These are phyloP conservation scores for Coniochaeta sp. DNA, from an alignment of 2,329 filamentous ascomycete species.

Conservation along the genomic window DNA sequence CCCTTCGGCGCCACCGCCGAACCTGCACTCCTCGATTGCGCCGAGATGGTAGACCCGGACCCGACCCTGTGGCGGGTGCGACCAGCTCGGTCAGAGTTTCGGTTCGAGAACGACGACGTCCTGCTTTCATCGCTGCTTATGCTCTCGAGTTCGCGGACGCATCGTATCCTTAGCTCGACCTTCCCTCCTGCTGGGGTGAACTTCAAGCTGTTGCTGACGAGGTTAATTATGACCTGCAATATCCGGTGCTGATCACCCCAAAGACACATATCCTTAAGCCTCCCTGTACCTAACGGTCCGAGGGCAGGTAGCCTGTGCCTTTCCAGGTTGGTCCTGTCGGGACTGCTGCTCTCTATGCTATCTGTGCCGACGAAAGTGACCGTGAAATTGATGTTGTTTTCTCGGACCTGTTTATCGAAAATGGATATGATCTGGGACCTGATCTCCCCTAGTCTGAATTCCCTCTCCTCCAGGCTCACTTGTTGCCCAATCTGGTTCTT, in stretches of 20 bases:
- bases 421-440: constrained; percentile 76
- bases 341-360: constrained; percentile 17
- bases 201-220: constrained; percentile 87
- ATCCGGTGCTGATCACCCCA: constrained; percentile 93
- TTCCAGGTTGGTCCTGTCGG: constrained; percentile 23
- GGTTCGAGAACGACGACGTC: constrained; percentile 43
- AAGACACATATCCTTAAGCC: constrained; percentile 76
- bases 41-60: constrained; percentile 42
- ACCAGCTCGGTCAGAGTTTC: constrained; percentile 31
- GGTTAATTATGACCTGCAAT: constrained; percentile 85
- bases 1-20: constrained; percentile 18
- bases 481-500: constrained; percentile 92
- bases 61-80: constrained; percentile 36
- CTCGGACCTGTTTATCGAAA: constrained; percentile 82
- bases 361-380: constrained; percentile 61
- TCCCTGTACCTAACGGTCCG: constrained; percentile 57
- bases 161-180: constrained; percentile 70
- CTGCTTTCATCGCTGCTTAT: constrained; percentile 33
- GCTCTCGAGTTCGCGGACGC: constrained; percentile 51
- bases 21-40: constrained; percentile 33
- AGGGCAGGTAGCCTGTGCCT: constrained; percentile 42
- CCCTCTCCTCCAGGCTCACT: constrained; percentile 71
- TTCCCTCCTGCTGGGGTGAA: constrained; percentile 74
- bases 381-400: constrained; percentile 65
- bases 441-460: constrained; percentile 79